Base-by-base conservation (phyloP, 2,329 filamentous ascomycete species). In the Coleophoma cylindrospora region DNA sequence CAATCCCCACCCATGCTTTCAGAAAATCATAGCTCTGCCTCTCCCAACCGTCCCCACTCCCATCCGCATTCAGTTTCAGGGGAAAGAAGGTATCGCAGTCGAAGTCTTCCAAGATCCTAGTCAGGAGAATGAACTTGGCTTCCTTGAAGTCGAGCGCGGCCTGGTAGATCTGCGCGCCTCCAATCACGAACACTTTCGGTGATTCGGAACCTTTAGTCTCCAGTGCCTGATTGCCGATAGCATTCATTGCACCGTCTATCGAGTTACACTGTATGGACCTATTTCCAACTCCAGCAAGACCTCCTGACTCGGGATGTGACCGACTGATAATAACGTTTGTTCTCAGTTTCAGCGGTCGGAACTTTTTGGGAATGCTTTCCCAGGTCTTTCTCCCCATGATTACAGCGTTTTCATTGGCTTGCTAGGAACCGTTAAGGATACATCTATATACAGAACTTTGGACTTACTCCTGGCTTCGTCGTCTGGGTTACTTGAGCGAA, bases 301-400 rank as follows among this genome's bases (percentile, higher is more conserved):
- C 44, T 32, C 15, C 27, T 27, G 22, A 38, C 14, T 37, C 32
- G 50, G 48, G 52, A 44, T 19, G 50, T 44, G 74, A 73, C 43
- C 85, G 75, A 54, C 83, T 87, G 58, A 99, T 75, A 57, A 97
- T 81, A 38, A 96, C 81, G 68, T 96, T 97, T 46, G 91, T 74
- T 10, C 94, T 77, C 54, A 83, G 86, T 54, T 82, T 84, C 34
- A 99, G 76, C 15, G 94, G 94, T 2, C 91, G 79, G 66, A 94
- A 91, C 47, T 76, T 79, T 7, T 74, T 64, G 2, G 94, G 92
- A 53, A 99, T 92, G 56, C 84, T 90, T 47, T 95, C 90, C 86
- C 92, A 99, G 0, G 94, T 99, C 70, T 95, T 96, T 64, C 94
- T 87, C 53, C 94, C 94, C 94, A 99, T 99, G 59, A 99, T 86